These are phyloP conservation scores for Rubia peregrina DNA, from an alignment of 305 asterid species.

Conservation along the genomic window DNA sequence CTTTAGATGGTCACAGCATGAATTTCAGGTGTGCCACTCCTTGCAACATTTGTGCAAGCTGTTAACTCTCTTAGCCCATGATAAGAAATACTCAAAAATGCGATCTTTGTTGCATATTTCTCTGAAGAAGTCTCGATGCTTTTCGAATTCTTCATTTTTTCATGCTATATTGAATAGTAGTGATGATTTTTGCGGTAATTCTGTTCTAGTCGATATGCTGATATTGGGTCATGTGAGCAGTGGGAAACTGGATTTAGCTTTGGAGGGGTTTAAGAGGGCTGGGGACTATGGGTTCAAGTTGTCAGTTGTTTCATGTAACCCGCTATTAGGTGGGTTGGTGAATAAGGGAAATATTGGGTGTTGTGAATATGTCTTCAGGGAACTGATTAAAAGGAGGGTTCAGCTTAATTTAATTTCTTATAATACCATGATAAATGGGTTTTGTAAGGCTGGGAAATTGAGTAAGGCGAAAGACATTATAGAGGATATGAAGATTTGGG, in stretches of 20 bases:
- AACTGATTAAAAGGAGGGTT: conserved; percentile 65
- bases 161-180: conserved; percentile 44
- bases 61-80: conserved; percentile 44
- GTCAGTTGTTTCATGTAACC: conserved; percentile 53
- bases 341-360: conserved; percentile 36
- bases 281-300: conserved; percentile 66
- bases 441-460: conserved; percentile 75
- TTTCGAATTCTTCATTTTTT: conserved; percentile 45
- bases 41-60: conserved; percentile 38
- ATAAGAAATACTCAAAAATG: conserved; percentile 48
- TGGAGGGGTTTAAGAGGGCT: conserved; percentile 69
- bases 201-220: conserved; percentile 61
- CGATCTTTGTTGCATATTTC: conserved; percentile 53
- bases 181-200: conserved; percentile 42
- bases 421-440: conserved; percentile 60
- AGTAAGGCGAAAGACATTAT: conserved; percentile 60
- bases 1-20: conserved; percentile 36
- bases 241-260: conserved; percentile 41
- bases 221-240: conserved; percentile 42
- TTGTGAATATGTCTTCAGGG: conserved; percentile 57
- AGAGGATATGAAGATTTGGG: conserved; percentile 69
- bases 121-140: conserved; percentile 28
- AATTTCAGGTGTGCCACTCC: conserved; percentile 36
- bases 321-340: conserved; percentile 46
- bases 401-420: conserved; percentile 40